Percentiles rank a stretch among this genome's conserved stretches.
These are phyloP conservation scores for Starmerella tilneyi DNA, from an alignment of 805 yeast species.

Conservation along the genomic window DNA sequence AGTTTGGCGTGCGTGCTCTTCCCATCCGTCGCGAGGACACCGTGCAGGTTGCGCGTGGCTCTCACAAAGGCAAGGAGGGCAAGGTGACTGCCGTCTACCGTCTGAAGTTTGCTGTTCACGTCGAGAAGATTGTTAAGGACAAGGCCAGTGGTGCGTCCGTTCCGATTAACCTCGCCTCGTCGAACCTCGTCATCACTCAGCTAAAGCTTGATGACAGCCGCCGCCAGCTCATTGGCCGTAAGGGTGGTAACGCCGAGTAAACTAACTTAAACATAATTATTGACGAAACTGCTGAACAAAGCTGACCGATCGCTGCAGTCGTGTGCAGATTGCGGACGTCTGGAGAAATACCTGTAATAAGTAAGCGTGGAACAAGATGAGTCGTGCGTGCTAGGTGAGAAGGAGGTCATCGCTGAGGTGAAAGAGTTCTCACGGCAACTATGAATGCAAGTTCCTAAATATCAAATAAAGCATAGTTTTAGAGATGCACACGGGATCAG, in stretches of 20 bases:
- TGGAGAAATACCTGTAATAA: too few species aligned
- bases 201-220: slow-evolving; percentile 98
- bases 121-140: slow-evolving; percentile 95
- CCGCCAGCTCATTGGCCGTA: slow-evolving; percentile 93
- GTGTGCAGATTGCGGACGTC: too few species aligned
- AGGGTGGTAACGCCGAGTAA: slow-evolving; percentile 84
- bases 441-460: too few species aligned
- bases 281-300: slow-evolving; percentile 8
- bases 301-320: too few species aligned
- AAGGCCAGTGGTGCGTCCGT: slow-evolving; percentile 96
- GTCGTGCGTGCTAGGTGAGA: neutral
- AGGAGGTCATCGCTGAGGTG: neutral
- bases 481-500: too few species aligned
- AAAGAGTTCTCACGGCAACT: too few species aligned
- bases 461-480: too few species aligned
- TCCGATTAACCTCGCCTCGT: slow-evolving; percentile 96
- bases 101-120: slow-evolving; percentile 92
- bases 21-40: slow-evolving; percentile 98
- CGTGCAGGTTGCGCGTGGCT: slow-evolving; percentile 93
- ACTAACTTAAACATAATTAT: slow-evolving; percentile 23
- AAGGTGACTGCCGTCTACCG: slow-evolving; percentile 96
- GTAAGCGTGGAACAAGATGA: too few species aligned
- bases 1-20: slow-evolving; percentile 89
- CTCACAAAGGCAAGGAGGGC: slow-evolving; percentile 99
- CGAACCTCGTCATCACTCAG: slow-evolving; percentile 97